Percentiles rank a stretch among this genome's conserved stretches.
phyloP scores from a whole-genome alignment of 2,329 filamentous ascomycete genomes.

The Aspergillus luchuensis region DNA sequence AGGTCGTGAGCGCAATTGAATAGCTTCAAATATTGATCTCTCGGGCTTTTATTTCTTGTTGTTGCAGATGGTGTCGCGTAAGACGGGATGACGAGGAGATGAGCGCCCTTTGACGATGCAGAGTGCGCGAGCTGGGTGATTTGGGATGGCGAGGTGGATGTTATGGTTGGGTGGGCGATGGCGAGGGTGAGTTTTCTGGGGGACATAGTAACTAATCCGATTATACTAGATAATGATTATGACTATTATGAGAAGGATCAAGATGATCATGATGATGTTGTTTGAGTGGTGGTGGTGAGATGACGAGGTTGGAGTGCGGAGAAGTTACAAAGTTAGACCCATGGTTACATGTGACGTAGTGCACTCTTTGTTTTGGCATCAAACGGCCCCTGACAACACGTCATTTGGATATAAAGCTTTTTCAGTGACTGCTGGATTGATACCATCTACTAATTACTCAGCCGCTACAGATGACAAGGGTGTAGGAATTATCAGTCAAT shows the following conservation, averaged over 20 bases:
- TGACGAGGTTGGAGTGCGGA: neutral
- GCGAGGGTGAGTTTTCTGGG: constrained; percentile 43
- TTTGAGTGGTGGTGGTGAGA: neutral
- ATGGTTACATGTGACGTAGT: neutral
- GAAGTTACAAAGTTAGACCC: neutral
- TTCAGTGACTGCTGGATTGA: too few relatives aligned
- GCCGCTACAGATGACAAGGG: too few relatives aligned
- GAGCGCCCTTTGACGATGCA: constrained; percentile 58
- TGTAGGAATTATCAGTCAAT: too few relatives aligned
- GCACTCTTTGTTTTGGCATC: neutral
- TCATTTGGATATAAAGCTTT: too few relatives aligned
- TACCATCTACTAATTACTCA: too few relatives aligned
- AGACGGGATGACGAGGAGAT: constrained; percentile 77
- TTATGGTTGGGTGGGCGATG: constrained; percentile 45
- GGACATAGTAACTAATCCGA: constrained; percentile 33
- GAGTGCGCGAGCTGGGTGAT: constrained; percentile 58
- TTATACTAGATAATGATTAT: neutral
- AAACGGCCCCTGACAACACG: neutral
- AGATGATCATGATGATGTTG: neutral
- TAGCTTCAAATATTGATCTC: too few relatives aligned
- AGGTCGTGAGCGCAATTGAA: too few relatives aligned
- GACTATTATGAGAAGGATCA: neutral
- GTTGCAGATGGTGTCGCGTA: too few relatives aligned
- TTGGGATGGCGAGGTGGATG: constrained; percentile 62
- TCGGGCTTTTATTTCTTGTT: too few relatives aligned